phyloP scores from a whole-genome alignment of 192 early-diverging fungal species.

The Geranomyces variabilis region DNA sequence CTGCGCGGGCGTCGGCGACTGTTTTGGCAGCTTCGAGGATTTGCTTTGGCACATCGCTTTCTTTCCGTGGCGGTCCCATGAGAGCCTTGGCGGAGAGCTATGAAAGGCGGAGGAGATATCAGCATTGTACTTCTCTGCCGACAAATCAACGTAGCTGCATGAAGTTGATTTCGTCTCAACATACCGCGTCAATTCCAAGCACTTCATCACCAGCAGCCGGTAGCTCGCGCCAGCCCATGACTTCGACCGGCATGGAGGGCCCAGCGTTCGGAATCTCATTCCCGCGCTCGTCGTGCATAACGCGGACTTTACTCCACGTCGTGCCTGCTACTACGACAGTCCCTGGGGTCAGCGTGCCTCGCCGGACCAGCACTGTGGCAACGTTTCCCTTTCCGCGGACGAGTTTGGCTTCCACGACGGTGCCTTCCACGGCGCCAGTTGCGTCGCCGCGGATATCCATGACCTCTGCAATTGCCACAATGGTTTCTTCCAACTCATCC shows the following conservation, averaged over 20 bases:
- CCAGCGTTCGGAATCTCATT: conserved; percentile 70
- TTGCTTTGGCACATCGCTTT: conserved; percentile 16
- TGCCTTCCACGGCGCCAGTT: conserved; percentile 76
- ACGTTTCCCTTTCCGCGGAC: conserved; percentile 83
- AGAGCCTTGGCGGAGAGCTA: neutral
- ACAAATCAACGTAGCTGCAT: no score
- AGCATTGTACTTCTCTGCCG: neutral
- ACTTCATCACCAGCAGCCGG: conserved; percentile 90
- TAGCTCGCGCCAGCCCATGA: conserved; percentile 92
- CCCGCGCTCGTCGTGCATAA: conserved; percentile 80
- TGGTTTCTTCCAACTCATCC: conserved; percentile 86
- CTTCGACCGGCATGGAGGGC: conserved; percentile 83
- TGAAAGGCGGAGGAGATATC: neutral
- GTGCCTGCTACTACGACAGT: conserved; percentile 83
- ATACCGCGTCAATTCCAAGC: conserved; percentile 62
- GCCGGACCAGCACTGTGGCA: conserved; percentile 85
- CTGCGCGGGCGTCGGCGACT: conserved; percentile 68
- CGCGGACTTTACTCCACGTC: conserved; percentile 84
- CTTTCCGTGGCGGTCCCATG: conserved; percentile 5
- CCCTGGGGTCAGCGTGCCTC: conserved; percentile 83
- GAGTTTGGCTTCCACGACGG: conserved; percentile 85
- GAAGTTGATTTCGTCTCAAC: neutral
- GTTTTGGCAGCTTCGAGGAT: conserved; percentile 72
- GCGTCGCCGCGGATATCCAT: conserved; percentile 84
- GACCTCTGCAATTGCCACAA: conserved; percentile 84